Percentiles rank a stretch among this genome's conserved stretches.
phyloP scores from a whole-genome alignment of 2,329 filamentous ascomycete genomes.

The Epichloe coenophiala region DNA sequence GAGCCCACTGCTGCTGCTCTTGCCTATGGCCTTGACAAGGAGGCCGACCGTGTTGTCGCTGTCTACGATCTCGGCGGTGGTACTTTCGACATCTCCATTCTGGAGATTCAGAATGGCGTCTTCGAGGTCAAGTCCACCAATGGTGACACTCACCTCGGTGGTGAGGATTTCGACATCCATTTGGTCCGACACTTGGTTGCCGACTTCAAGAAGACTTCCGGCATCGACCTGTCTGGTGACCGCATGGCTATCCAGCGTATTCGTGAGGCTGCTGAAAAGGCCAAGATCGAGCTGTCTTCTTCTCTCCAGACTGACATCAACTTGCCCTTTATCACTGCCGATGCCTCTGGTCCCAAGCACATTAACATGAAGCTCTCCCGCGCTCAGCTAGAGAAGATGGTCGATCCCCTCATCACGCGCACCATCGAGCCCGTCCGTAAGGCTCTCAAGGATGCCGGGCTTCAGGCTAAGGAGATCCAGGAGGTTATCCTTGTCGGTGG shows the following conservation, averaged over 20 bases:
- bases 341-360: slow-evolving; percentile 91
- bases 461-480: slow-evolving; percentile 87
- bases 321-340: slow-evolving; percentile 96
- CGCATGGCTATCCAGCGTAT: slow-evolving; percentile 99
- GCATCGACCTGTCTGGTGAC: slow-evolving; percentile 79
- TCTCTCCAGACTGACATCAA: slow-evolving; percentile 95
- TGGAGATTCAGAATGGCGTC: slow-evolving; percentile 94
- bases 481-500: slow-evolving; percentile 97
- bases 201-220: slow-evolving; percentile 93
- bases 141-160: slow-evolving; percentile 95
- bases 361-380: slow-evolving; percentile 93
- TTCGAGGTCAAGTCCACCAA: slow-evolving; percentile 99
- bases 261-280: slow-evolving; percentile 96
- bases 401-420: slow-evolving; percentile 74
- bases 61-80: slow-evolving; percentile 98
- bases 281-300: slow-evolving; percentile 96
- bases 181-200: slow-evolving; percentile 87
- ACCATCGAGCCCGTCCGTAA: slow-evolving; percentile 91
- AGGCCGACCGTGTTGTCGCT: slow-evolving; percentile 75
- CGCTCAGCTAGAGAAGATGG: slow-evolving; percentile 82
- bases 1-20: slow-evolving; percentile 93
- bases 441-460: slow-evolving; percentile 88
- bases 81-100: slow-evolving; percentile 97
- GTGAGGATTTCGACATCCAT: slow-evolving; percentile 94
- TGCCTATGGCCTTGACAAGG: slow-evolving; percentile 93